These are phyloP conservation scores for Blastomyces silverae DNA, from an alignment of 2,329 filamentous ascomycete species.

Conservation along the genomic window DNA sequence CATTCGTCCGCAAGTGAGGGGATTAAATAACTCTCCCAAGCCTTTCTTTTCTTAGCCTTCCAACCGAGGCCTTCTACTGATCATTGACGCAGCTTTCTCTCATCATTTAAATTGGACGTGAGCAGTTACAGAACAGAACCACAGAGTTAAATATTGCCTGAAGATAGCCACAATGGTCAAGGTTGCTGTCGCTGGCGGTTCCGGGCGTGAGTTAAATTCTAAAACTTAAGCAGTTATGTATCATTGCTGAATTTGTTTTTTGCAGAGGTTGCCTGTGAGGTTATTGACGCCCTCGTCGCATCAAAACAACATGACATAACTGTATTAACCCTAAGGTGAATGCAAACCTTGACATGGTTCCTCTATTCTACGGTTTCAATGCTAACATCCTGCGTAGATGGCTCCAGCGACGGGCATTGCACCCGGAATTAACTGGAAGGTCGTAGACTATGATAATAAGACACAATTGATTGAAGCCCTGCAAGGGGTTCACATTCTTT, in stretches of 20 bases:
- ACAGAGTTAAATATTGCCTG: too few relatives aligned
- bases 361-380: not conserved
- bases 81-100: too few relatives aligned
- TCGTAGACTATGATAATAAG: slow-evolving; percentile 43
- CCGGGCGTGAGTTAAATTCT: slow-evolving; percentile 13
- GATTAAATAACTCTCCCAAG: too few relatives aligned
- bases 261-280: slow-evolving; percentile 48
- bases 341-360: slow-evolving; percentile 1
- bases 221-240: slow-evolving; percentile 12
- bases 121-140: too few relatives aligned
- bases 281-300: slow-evolving; percentile 46
- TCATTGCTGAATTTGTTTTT: not conserved
- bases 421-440: slow-evolving; percentile 32
- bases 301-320: slow-evolving; percentile 48
- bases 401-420: slow-evolving; percentile 12
- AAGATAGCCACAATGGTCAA: slow-evolving; percentile 14
- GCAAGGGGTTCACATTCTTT: slow-evolving; percentile 46
- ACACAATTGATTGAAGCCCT: slow-evolving; percentile 36
- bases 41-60: too few relatives aligned
- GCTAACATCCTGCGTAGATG: slow-evolving; percentile 21
- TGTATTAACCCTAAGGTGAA: slow-evolving; percentile 46
- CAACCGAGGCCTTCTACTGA: too few relatives aligned
- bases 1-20: too few relatives aligned
- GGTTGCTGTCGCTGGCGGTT: slow-evolving; percentile 15
- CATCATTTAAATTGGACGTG: too few relatives aligned